phyloP scores from a whole-genome alignment of 208 protist genomes.

The Wallacemonas collosoma region DNA sequence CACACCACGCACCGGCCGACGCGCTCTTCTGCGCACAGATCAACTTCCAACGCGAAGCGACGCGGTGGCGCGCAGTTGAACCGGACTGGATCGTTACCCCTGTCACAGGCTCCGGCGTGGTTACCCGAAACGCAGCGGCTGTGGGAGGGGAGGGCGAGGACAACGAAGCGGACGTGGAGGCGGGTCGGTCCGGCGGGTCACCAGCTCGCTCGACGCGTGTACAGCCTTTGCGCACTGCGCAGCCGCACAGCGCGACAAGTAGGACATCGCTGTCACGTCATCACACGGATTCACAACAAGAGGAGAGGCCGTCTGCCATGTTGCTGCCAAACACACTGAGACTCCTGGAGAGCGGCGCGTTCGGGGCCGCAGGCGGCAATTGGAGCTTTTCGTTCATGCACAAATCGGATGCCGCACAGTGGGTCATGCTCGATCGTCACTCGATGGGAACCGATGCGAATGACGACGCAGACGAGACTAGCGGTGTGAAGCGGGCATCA shows the following conservation, averaged over 20 bases:
- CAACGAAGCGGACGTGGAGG: no score
- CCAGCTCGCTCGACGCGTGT: no score
- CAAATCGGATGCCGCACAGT: conserved; percentile 11
- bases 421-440: not conserved
- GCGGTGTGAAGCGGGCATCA: not conserved
- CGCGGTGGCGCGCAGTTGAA: not conserved
- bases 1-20: not conserved
- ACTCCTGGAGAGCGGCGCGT: conserved; percentile 22
- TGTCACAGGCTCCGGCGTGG: no score
- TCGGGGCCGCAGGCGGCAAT: conserved; percentile 19
- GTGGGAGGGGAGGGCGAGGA: no score
- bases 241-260: no score
- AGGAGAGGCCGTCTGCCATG: not conserved
- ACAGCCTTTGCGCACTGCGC: no score
- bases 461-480: not conserved
- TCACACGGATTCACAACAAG: not conserved
- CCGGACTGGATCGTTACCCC: not conserved
- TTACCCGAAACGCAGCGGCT: no score
- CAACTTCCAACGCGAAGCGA: not conserved
- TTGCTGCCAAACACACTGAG: conserved; percentile 22
- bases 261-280: no score
- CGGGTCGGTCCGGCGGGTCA: no score
- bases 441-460: not conserved
- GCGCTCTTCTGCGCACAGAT: not conserved
- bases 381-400: conserved; percentile 27